phyloP scores from a whole-genome alignment of 768 basidiomycete genomes.

The Favolaschia claudopus region DNA sequence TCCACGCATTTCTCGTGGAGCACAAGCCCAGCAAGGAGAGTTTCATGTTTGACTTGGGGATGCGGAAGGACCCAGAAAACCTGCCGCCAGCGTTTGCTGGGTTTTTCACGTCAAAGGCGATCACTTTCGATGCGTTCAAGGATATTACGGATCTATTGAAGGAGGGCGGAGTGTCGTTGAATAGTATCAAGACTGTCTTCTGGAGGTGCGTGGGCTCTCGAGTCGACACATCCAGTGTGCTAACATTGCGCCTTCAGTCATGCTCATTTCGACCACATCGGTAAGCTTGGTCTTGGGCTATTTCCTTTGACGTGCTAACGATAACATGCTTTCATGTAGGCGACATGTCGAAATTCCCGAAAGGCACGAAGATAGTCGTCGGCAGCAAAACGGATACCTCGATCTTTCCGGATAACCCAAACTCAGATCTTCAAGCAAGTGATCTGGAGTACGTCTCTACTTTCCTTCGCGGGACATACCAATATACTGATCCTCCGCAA shows the following conservation, averaged over 20 bases:
- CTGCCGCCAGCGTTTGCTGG: constrained; percentile 13
- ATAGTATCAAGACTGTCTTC: constrained; percentile 15
- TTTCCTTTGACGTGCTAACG: too few species aligned
- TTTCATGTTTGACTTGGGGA: constrained; percentile 25
- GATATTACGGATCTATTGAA: constrained; percentile 22
- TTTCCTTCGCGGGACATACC: not conserved
- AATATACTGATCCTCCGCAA: not conserved
- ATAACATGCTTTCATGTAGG: not conserved
- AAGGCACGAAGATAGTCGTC: constrained; percentile 8
- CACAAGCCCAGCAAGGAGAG: constrained; percentile 8
- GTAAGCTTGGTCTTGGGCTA: not conserved
- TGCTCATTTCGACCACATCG: constrained; percentile 23
- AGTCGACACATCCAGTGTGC: not conserved
- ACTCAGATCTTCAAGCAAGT: constrained; percentile 10
- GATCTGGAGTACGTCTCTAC: constrained; percentile 15
- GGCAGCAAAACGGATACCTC: constrained; percentile 4
- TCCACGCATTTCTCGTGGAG: constrained; percentile 18
- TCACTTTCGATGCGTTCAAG: constrained; percentile 14
- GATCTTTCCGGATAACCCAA: not conserved
- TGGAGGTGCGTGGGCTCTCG: constrained; percentile 12
- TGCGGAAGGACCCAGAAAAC: constrained; percentile 22
- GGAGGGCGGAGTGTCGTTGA: constrained; percentile 12
- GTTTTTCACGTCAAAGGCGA: constrained; percentile 7
- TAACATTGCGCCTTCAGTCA: constrained; percentile 4
- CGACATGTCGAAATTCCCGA: constrained; percentile 27